Conservation (phyloP, 1,139 yeast species). For the Debaryomyces fabryi region DNA sequence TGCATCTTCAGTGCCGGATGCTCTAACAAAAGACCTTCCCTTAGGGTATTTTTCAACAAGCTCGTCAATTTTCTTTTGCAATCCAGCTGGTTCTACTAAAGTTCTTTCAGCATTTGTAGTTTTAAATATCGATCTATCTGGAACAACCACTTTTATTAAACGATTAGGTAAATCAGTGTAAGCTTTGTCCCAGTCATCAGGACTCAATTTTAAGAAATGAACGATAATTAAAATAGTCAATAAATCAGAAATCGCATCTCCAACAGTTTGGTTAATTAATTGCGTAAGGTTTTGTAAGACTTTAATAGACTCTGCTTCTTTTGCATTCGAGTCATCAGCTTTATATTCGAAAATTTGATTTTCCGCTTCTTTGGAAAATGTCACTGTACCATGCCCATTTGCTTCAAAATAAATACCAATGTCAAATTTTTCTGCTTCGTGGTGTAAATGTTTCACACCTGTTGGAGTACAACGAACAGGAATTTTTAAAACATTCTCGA, state of each 20-base stretch:
- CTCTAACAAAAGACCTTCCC: conserved; percentile 93
- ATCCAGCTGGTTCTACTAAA: conserved; percentile 72
- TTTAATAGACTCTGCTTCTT: conserved; percentile 45
- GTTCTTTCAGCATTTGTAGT: conserved; percentile 92
- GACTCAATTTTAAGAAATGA: conserved; percentile 54
- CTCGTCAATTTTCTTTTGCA: conserved; percentile 73
- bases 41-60: conserved; percentile 56
- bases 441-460: conserved; percentile 95
- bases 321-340: conserved; percentile 20
- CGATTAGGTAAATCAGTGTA: conserved; percentile 88
- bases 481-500: conserved; percentile 60
- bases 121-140: conserved; percentile 75
- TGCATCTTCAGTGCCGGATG: conserved; percentile 98
- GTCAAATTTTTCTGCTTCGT: conserved; percentile 80
- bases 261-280: conserved; percentile 93
- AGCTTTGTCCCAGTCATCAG: conserved; percentile 73
- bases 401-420: conserved; percentile 97
- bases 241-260: conserved; percentile 93
- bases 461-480: conserved; percentile 93
- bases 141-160: conserved; percentile 77
- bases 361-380: conserved; percentile 67
- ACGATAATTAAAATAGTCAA: conserved; percentile 73
- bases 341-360: conserved; percentile 31
- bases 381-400: conserved; percentile 98
- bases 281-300: conserved; percentile 61